Conservation (phyloP, 352 stramenopile species). For the Lagenidium sp. region DNA sequence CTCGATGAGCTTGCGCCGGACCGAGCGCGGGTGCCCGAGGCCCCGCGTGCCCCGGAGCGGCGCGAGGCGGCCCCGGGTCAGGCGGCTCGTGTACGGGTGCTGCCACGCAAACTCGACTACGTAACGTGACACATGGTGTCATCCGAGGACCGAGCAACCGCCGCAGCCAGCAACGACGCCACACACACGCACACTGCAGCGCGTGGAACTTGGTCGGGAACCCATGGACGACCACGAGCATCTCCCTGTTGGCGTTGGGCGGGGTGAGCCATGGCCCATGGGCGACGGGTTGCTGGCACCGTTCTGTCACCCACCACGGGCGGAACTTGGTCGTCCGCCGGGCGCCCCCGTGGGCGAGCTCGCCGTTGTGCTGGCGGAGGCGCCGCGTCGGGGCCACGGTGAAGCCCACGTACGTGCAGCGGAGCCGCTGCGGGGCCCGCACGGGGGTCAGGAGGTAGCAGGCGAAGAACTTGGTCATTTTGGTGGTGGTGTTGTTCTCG, state of each 20-base stretch:
- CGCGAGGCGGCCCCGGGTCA: slow-evolving; percentile 29
- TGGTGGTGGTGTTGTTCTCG: no score
- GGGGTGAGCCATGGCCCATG: no score
- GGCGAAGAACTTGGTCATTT: slow-evolving; percentile 31
- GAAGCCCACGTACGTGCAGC: slow-evolving; percentile 65
- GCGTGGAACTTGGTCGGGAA: slow-evolving; percentile 72
- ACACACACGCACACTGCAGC: slow-evolving; percentile 47
- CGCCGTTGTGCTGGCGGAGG: slow-evolving; percentile 70
- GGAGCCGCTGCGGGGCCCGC: slow-evolving; percentile 32
- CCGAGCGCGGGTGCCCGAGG: slow-evolving; percentile 34
- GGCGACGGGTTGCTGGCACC: no score
- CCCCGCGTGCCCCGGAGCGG: slow-evolving; percentile 23
- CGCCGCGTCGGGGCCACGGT: slow-evolving; percentile 43
- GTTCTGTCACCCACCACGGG: slow-evolving; percentile 47
- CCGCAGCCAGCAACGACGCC: not conserved
- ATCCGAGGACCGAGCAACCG: not conserved
- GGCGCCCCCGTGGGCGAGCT: slow-evolving; percentile 51
- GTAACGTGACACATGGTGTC: not conserved
- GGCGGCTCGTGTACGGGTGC: slow-evolving; percentile 45
- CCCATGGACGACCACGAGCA: slow-evolving; percentile 60
- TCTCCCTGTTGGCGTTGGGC: slow-evolving; percentile 42
- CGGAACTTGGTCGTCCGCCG: slow-evolving; percentile 44
- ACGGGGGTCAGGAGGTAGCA: slow-evolving; percentile 71
- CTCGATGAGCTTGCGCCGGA: slow-evolving; percentile 67
- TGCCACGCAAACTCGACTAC: slow-evolving; percentile 77